phyloP scores from a whole-genome alignment of 257 asterid species.

The Solanum corneliomulleri region DNA sequence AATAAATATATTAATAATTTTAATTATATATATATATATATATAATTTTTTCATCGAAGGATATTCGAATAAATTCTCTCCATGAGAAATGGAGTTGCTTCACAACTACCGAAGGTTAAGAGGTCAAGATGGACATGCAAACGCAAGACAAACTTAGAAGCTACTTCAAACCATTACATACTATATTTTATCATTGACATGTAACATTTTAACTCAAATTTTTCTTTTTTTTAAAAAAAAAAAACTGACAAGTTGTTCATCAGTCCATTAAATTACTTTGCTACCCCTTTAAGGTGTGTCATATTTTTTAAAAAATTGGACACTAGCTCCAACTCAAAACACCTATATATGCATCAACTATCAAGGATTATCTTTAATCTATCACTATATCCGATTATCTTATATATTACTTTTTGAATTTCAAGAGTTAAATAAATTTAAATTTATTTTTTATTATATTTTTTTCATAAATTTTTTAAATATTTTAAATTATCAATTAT shows the following conservation, averaged over 20 bases:
- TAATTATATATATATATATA: too few species aligned
- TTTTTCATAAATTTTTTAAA: too few species aligned
- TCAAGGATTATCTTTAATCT: background rate
- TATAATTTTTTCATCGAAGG: background rate
- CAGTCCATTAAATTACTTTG: background rate
- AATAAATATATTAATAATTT: too few species aligned
- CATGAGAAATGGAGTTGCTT: background rate
- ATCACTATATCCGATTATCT: too few species aligned
- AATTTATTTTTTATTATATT: too few species aligned
- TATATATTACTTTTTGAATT: too few species aligned
- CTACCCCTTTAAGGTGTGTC: background rate
- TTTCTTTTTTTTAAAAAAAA: too few species aligned
- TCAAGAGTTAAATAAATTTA: too few species aligned
- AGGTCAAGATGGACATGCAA: background rate
- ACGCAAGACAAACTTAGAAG: background rate
- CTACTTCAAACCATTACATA: background rate
- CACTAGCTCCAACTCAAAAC: background rate
- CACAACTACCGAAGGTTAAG: background rate
- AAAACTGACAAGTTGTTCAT: background rate
- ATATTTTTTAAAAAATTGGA: background rate
- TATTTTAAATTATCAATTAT: too few species aligned
- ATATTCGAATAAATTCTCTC: fast-evolving
- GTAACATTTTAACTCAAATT: background rate
- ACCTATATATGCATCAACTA: background rate
- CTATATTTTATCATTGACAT: background rate